These are phyloP conservation scores for Boletus subparvulus DNA, from an alignment of 768 basidiomycete genomes.

Conservation along the genomic window DNA sequence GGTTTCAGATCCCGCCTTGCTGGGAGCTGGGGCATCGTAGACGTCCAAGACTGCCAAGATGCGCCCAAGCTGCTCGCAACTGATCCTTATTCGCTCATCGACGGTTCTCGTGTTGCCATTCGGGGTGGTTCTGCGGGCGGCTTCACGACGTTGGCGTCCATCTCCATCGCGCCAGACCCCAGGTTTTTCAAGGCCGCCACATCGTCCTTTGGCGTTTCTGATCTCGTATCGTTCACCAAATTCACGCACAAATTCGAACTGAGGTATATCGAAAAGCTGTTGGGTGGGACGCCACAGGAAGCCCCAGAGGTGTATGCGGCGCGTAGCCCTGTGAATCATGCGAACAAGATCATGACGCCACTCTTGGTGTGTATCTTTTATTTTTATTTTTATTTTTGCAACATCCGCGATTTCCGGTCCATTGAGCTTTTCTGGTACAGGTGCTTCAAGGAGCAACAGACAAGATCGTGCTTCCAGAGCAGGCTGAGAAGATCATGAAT, in stretches of 20 bases:
- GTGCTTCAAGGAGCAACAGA: conserved; percentile 69
- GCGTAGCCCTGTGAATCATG: conserved; percentile 63
- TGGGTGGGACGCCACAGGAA: conserved; percentile 57
- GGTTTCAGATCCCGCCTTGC: conserved; percentile 47
- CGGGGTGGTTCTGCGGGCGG: conserved; percentile 77
- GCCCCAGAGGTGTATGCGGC: conserved; percentile 57
- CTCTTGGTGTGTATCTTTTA: conserved; percentile 49
- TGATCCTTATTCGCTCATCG: conserved; percentile 53
- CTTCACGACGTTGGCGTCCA: conserved; percentile 56
- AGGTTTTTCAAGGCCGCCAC: conserved; percentile 59
- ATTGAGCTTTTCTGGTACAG: conserved; percentile 35
- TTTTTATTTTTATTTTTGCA: no score
- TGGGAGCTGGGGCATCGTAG: conserved; percentile 71
- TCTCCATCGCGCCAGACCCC: conserved; percentile 42
- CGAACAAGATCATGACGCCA: conserved; percentile 59
- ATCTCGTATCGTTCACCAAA: conserved; percentile 53
- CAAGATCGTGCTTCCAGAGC: conserved; percentile 64
- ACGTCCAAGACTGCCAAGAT: conserved; percentile 62
- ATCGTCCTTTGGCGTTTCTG: conserved; percentile 68
- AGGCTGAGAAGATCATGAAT: conserved; percentile 43
- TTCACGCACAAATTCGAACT: conserved; percentile 76
- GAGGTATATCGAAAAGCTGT: conserved; percentile 54
- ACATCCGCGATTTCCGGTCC: not conserved
- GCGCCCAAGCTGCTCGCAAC: conserved; percentile 52
- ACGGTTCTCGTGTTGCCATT: conserved; percentile 61